Base-by-base conservation (phyloP, 768 basidiomycete genomes). In the Boletus insuetus region DNA sequence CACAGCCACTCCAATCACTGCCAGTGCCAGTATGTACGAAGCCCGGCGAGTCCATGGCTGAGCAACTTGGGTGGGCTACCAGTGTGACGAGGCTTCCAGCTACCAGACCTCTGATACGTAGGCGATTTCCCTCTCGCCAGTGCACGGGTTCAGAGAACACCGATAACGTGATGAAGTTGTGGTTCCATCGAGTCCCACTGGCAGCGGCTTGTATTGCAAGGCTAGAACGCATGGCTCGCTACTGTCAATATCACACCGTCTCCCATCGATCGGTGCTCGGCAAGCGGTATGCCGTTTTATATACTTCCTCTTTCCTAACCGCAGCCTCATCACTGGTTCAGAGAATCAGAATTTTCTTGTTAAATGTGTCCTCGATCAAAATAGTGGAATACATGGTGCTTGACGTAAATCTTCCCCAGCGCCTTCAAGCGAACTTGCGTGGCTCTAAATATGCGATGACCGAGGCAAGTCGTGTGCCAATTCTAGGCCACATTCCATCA, bases 1-100 rank as follows among this genome's bases (percentile, higher is more conserved):
- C 64, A 69, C 46, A 66, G 65, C 65, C 65, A 66, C 60, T 31
- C 26, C 12, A n/a, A 3, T 14, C 19, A 9, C 38, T 14, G 9
- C 12, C 34, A 32, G 32, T 32, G 12, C 32, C 12, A 3, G 34
- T 34, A 12, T 11, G 3, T 5, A 14, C 12, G 14, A 5, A 13
- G 11, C 9, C 6, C 12, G 34, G 14, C 34, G 34, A 35, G 34
- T 14, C 34, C 13, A 35, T 35, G 13, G 34, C 34, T 12, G 32
- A 34, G 32, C 32, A 13, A 24, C 24, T 24, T 24, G 24, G 6
- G 24, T n/a, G 26, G 26, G 9, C 7, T 9, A 29, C 26, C 2
- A 29, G 9, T 29, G 29, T 29, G 29, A 29, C 29, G 29, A 29
- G 29, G 29, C 7, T 29, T 9, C 29, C 29, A 29, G 29, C 29